Evolutionary conservation across 2,329 filamentous ascomycete genomes (phyloP).

Genomic region (Aureobasidium sp.): DNA sequence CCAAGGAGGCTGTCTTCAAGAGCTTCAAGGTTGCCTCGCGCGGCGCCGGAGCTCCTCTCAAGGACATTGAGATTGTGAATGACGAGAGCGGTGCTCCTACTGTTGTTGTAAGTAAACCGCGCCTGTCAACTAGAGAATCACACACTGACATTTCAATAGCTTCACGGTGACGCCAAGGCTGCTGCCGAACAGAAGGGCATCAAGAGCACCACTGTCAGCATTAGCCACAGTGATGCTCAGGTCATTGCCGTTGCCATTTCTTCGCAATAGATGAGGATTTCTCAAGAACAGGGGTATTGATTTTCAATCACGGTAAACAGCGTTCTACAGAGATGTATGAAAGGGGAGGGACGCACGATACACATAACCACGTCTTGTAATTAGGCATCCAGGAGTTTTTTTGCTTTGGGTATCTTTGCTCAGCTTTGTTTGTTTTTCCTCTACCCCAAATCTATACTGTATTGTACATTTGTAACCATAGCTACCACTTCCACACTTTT

Average conservation of each 20-base stretch:
- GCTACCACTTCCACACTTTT: background rate
- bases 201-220: conserved; percentile 84
- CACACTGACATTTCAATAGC: conserved; percentile 44
- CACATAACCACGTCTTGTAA: conserved; percentile 13
- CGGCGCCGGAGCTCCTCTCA: conserved; percentile 82
- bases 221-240: conserved; percentile 91
- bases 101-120: conserved; percentile 65
- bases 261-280: conserved; percentile 22
- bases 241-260: conserved; percentile 77
- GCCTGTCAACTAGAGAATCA: background rate
- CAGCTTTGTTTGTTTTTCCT: background rate
- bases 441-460: background rate
- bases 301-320: background rate
- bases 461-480: conserved; percentile 10
- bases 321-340: background rate
- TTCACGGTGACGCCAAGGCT: conserved; percentile 75
- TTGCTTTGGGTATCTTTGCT: conserved; percentile 1
- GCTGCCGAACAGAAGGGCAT: conserved; percentile 83
- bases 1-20: conserved; percentile 99
- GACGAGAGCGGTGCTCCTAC: conserved; percentile 75
- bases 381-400: conserved; percentile 11
- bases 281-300: background rate
- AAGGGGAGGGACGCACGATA: background rate
- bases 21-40: conserved; percentile 79
- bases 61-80: conserved; percentile 87